Percentiles rank a stretch among this genome's conserved stretches.
These are phyloP conservation scores for Solanum ossicruentum DNA, from an alignment of 257 asterid genomes.

Conservation along the genomic window DNA sequence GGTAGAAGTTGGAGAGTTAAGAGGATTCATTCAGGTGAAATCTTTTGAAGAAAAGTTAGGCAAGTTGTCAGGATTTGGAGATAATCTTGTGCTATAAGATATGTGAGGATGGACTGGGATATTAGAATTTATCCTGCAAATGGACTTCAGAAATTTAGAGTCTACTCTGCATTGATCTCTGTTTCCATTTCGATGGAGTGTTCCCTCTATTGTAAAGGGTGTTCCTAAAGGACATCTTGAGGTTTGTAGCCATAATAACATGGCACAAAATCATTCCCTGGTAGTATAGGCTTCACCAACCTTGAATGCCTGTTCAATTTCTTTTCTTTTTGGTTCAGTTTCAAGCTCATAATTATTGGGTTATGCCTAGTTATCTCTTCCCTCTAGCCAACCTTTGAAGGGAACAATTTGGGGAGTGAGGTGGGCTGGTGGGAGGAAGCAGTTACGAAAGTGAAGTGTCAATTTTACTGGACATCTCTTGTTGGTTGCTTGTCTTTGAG, in stretches of 20 bases:
- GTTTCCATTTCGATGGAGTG: not conserved
- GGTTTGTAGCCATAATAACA: not conserved
- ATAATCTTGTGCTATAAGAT: not conserved
- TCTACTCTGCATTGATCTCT: not conserved
- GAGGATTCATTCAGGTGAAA: not conserved
- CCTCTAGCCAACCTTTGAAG: not conserved
- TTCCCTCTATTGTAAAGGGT: not conserved
- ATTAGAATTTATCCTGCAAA: not conserved
- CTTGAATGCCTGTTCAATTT: not conserved
- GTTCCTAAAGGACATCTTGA: not conserved
- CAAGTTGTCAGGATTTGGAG: not conserved
- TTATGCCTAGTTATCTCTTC: not conserved
- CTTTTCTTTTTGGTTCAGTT: not conserved
- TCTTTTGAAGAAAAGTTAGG: not conserved
- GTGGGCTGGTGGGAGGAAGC: not conserved
- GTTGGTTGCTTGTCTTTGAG: not conserved
- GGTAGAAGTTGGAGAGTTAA: not conserved
- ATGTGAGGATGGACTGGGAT: not conserved
- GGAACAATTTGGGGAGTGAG: not conserved
- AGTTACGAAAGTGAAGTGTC: not conserved
- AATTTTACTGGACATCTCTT: not conserved
- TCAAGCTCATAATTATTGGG: not conserved
- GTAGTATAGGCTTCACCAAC: not conserved
- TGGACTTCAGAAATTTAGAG: not conserved
- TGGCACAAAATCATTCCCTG: not conserved